Evolutionary conservation across 306 rosid genomes (phyloP).

Genomic region (Gastrolobium bilobum): DNA sequence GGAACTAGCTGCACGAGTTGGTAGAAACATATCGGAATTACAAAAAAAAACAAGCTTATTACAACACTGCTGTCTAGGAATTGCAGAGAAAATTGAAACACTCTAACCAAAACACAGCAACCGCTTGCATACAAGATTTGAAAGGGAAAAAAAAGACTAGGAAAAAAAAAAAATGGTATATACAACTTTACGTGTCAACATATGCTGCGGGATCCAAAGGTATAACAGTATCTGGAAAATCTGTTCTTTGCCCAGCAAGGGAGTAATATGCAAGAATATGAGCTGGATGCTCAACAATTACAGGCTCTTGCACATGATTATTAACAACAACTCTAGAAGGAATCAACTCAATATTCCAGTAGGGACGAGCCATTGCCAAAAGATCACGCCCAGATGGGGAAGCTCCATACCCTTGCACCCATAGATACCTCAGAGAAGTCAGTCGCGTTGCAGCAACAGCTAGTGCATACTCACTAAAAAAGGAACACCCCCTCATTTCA

Average conservation of each 20-base stretch:
- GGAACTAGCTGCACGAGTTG: conserved; percentile 46
- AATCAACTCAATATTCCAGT: conserved; percentile 90
- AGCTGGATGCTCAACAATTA: conserved; percentile 72
- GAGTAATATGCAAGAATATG: conserved; percentile 98
- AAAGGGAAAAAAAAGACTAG: conserved; percentile 30
- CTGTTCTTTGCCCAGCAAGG: conserved; percentile 92
- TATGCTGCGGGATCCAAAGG: conserved; percentile 66
- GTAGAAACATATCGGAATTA: conserved; percentile 59
- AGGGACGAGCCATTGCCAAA: conserved; percentile 83
- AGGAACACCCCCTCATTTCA: conserved; percentile 94
- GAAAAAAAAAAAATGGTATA: conserved; percentile 48
- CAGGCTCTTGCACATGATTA: conserved; percentile 42
- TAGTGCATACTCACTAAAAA: conserved; percentile 88
- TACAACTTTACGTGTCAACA: conserved; percentile 59
- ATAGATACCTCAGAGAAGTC: conserved; percentile 79
- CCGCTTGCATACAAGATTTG: conserved; percentile 61
- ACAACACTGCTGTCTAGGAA: conserved; percentile 65
- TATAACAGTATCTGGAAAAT: conserved; percentile 76
- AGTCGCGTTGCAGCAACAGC: conserved; percentile 75
- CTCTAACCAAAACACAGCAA: conserved; percentile 49
- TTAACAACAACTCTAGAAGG: conserved; percentile 62
- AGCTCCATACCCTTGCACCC: conserved; percentile 94
- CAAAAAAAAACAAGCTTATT: conserved; percentile 67
- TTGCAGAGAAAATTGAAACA: conserved; percentile 56
- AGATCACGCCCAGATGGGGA: conserved; percentile 76